These are phyloP conservation scores for Thielaviopsis euricoi DNA, from an alignment of 2,329 filamentous ascomycete genomes.

Conservation along the genomic window DNA sequence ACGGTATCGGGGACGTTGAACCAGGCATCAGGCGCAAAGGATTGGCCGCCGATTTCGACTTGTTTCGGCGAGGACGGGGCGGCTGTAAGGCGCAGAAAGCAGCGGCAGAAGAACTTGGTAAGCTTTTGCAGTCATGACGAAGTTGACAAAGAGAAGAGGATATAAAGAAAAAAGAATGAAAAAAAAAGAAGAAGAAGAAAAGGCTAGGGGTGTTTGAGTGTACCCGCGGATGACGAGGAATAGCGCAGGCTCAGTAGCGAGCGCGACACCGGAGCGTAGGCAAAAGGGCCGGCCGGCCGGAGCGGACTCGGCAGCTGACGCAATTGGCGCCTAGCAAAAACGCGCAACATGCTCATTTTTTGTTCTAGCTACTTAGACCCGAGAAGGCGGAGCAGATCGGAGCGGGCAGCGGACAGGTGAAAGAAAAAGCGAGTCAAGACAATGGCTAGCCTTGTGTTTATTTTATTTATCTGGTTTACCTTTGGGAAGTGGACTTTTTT, in stretches of 20 bases:
- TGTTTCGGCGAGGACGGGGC: slow-evolving; percentile 11
- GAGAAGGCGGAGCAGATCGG: too few species aligned
- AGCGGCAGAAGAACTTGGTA: not conserved
- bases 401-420: too few species aligned
- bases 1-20: slow-evolving; percentile 72
- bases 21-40: slow-evolving; percentile 59
- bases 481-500: too few species aligned
- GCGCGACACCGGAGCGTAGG: too few species aligned
- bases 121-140: not conserved
- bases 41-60: slow-evolving; percentile 43
- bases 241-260: not conserved
- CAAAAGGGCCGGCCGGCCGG: not conserved
- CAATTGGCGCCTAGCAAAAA: not conserved
- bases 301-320: not conserved
- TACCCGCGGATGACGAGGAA: slow-evolving; percentile 5
- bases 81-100: not conserved
- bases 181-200: not conserved
- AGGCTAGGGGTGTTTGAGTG: not conserved
- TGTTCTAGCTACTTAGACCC: not conserved
- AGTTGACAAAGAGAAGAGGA: too few species aligned
- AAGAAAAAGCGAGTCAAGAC: too few species aligned
- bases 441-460: too few species aligned
- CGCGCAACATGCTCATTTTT: slow-evolving; percentile 2
- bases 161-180: not conserved
- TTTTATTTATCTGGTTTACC: too few species aligned